These are phyloP conservation scores for button mushroom (Agaricus bisporus) DNA, from an alignment of 768 basidiomycete genomes.

Conservation along the genomic window DNA sequence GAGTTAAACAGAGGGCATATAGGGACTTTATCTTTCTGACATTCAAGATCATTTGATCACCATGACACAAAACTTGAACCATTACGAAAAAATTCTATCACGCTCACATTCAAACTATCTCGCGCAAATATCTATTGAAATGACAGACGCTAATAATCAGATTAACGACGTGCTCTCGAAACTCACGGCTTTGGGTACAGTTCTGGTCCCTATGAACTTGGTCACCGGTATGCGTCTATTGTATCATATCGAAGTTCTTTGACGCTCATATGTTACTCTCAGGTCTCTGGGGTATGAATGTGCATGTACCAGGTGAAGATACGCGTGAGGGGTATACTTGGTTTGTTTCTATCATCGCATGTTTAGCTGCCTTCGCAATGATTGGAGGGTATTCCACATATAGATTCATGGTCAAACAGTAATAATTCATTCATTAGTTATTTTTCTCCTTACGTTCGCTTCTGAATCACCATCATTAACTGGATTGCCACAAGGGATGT, in stretches of 20 bases:
- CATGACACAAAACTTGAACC: slow-evolving; percentile 99
- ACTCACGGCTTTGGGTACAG: slow-evolving; percentile 94
- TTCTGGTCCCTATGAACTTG: slow-evolving; percentile 95
- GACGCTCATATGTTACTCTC: not conserved
- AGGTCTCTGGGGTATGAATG: slow-evolving; percentile 99
- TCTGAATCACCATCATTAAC: slow-evolving; percentile 1
- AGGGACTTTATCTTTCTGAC: slow-evolving; percentile 94
- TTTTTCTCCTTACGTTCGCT: not conserved
- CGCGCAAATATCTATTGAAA: slow-evolving; percentile 99
- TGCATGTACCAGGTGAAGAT: slow-evolving; percentile 88
- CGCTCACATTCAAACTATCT: slow-evolving; percentile 99
- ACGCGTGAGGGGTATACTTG: slow-evolving; percentile 59
- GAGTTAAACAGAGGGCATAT: not conserved
- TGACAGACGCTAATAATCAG: slow-evolving; percentile 99
- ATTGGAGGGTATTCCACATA: slow-evolving; percentile 79
- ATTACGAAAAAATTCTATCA: slow-evolving; percentile 99
- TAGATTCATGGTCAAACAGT: slow-evolving; percentile 57
- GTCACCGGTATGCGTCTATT: slow-evolving; percentile 62
- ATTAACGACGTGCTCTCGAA: slow-evolving; percentile 99
- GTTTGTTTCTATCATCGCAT: slow-evolving; percentile 85
- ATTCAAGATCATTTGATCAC: slow-evolving; percentile 99
- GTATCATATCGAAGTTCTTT: not conserved
- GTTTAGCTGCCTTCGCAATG: slow-evolving; percentile 73
- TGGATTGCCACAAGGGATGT: not conserved
- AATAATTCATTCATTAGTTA: slow-evolving; percentile 7